Base-by-base conservation (phyloP, 441 rosid species). In the Pelargonium fulgidum region DNA sequence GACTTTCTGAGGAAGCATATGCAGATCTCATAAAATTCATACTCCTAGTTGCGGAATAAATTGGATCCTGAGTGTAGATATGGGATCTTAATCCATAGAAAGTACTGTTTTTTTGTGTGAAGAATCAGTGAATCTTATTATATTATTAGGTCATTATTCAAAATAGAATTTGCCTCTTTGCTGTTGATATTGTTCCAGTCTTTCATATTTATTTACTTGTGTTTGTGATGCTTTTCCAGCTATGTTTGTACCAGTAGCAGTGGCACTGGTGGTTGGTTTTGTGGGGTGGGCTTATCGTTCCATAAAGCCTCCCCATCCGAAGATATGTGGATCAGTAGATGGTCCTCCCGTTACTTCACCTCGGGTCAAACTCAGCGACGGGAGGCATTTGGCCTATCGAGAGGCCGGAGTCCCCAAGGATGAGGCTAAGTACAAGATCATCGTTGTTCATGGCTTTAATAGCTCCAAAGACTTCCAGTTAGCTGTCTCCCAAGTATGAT, bases 281-380 rank as follows among this genome's bases (percentile, higher is more conserved):
- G 73, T 87, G 2, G 86, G 84, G 26, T 89, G 80, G 84, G 76
- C 82, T 71, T 86, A 82, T 82, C 79, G 75, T 67, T 75, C 90
- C 17, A 0, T 84, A 64, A 88, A 80, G 73, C 93, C 95, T 29
- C 90, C 93, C 7, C 84, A 84, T 69, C 84, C 96, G 1, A 82
- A 83, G 75, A 78, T 92, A 65, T 92, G 98, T 68, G 96, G 96
- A 11, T 80, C 82, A 11, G 78, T 84, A 2, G 75, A 78, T 16
- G 96, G 96, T 62, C 91, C 94, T 44, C 87, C 84, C 1, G 72
- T 92, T 56, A 87, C 88, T 56, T 88, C 94, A 26, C 88, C 90
- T 1, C 77, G 95, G 79, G 48, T 92, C 61, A 84, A 80, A 72
- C 90, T 92, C 70, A 71, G 81, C 62, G 94, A 88, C 67, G 95